A percentile compares a stretch with the other conserved stretches of the same genome.
Evolutionary conservation across 2,329 filamentous ascomycete genomes (phyloP).

Genomic region (Neoscytalidium dimidiatum): DNA sequence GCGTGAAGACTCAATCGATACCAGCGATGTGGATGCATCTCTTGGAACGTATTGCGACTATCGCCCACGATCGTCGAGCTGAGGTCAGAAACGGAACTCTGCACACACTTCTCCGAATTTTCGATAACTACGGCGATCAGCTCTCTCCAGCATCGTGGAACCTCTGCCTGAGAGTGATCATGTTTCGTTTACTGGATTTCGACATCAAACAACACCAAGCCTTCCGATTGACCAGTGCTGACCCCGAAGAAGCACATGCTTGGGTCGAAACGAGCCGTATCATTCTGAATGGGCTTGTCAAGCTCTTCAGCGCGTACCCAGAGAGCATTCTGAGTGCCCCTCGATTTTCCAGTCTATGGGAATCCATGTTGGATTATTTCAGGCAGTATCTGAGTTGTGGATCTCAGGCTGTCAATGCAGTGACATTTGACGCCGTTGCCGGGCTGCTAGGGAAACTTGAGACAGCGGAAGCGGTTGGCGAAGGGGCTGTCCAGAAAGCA

Average conservation of each 20-base stretch:
- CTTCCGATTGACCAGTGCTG: conserved; percentile 23
- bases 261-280: conserved; percentile 45
- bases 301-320: conserved; percentile 74
- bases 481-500: conserved; percentile 24
- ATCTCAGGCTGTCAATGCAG: conserved; percentile 43
- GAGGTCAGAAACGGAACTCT: conserved; percentile 86
- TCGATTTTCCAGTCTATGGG: conserved; percentile 74
- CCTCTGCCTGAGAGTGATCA: conserved; percentile 75
- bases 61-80: conserved; percentile 70
- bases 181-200: conserved; percentile 74
- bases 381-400: conserved; percentile 49
- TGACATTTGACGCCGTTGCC: conserved; percentile 44
- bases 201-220: conserved; percentile 46
- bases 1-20: conserved; percentile 47
- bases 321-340: conserved; percentile 67
- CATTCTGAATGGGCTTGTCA: conserved; percentile 38
- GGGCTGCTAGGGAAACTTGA: conserved; percentile 39
- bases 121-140: conserved; percentile 85
- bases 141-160: conserved; percentile 79
- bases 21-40: conserved; percentile 79
- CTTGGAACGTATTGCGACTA: conserved; percentile 68
- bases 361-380: conserved; percentile 70
- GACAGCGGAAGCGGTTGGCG: conserved; percentile 27
- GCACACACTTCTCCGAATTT: conserved; percentile 86
- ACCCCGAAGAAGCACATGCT: conserved; percentile 27